A percentile compares a stretch with the other conserved stretches of the same genome.
Evolutionary conservation across 108 stramenopile genomes (phyloP).

Genomic region (Nitzschia sp.): DNA sequence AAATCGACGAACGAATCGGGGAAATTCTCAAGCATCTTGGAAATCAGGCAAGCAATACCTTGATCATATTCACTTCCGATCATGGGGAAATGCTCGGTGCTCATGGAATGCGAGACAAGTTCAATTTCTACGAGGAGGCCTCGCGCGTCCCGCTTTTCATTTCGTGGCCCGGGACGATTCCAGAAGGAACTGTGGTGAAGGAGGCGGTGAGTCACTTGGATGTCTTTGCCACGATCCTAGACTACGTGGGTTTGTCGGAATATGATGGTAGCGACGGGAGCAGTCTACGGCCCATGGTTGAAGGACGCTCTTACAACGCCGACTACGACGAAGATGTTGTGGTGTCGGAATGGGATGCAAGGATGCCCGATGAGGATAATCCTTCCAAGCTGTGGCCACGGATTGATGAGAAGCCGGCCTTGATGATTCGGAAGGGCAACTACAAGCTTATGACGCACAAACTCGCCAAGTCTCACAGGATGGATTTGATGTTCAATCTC

Average conservation of each 20-base stretch:
- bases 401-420: conserved; percentile 21
- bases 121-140: conserved; percentile 32
- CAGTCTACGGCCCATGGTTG: conserved; percentile 18
- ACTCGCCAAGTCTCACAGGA: conserved; percentile 1
- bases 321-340: conserved; percentile 22
- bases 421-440: conserved; percentile 31
- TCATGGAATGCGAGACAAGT: conserved; percentile 22
- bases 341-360: conserved; percentile 18
- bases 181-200: conserved; percentile 20
- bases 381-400: conserved; percentile 1
- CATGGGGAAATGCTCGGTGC: conserved; percentile 38
- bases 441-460: conserved; percentile 24
- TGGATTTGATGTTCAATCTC: conserved; percentile 35
- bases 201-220: conserved; percentile 23
- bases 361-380: neutral
- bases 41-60: conserved; percentile 22
- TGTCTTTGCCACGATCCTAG: conserved; percentile 23
- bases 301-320: conserved; percentile 9
- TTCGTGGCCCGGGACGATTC: conserved; percentile 18
- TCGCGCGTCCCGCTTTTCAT: conserved; percentile 26
- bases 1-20: conserved; percentile 24
- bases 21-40: conserved; percentile 9
- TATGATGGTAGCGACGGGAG: conserved; percentile 19
- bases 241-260: conserved; percentile 8
- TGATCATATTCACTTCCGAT: conserved; percentile 30